phyloP scores from a whole-genome alignment of 2,329 filamentous ascomycete species.

The Harringtonia lauricola region DNA sequence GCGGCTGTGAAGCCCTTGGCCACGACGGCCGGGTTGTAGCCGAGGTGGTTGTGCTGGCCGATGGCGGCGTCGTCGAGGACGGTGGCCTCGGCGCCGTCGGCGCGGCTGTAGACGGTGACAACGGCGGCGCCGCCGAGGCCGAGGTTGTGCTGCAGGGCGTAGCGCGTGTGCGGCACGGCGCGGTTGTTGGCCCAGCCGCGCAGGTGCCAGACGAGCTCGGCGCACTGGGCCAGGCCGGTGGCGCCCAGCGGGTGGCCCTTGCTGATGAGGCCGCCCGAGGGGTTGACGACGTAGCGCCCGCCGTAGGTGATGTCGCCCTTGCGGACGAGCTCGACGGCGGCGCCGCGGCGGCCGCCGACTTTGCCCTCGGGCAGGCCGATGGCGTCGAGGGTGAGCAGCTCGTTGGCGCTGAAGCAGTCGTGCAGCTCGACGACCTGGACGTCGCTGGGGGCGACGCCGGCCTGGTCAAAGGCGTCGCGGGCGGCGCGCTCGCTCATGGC shows the following conservation, averaged over 20 bases:
- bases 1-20: slow-evolving; percentile 78
- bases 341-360: slow-evolving; percentile 72
- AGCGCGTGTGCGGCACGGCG: slow-evolving; percentile 53
- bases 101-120: slow-evolving; percentile 77
- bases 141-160: slow-evolving; percentile 83
- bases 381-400: slow-evolving; percentile 83
- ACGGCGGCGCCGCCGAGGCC: slow-evolving; percentile 86
- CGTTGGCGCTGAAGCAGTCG: slow-evolving; percentile 93
- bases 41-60: slow-evolving; percentile 55
- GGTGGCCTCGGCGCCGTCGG: slow-evolving; percentile 35
- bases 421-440: slow-evolving; percentile 84
- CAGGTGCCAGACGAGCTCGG: slow-evolving; percentile 90
- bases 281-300: slow-evolving; percentile 74
- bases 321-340: slow-evolving; percentile 85
- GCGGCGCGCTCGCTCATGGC: slow-evolving; percentile 71
- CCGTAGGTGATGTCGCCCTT: slow-evolving; percentile 87
- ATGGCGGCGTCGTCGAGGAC: slow-evolving; percentile 52
- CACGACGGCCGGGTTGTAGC: slow-evolving; percentile 85
- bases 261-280: slow-evolving; percentile 86
- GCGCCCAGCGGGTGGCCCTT: slow-evolving; percentile 94
- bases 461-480: slow-evolving; percentile 60
- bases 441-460: slow-evolving; percentile 55
- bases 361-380: slow-evolving; percentile 68
- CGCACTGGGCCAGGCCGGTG: slow-evolving; percentile 89
- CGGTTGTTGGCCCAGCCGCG: slow-evolving; percentile 94